Conservation (phyloP, 2,329 filamentous ascomycete species). For the Diaporthe ilicicola region DNA sequence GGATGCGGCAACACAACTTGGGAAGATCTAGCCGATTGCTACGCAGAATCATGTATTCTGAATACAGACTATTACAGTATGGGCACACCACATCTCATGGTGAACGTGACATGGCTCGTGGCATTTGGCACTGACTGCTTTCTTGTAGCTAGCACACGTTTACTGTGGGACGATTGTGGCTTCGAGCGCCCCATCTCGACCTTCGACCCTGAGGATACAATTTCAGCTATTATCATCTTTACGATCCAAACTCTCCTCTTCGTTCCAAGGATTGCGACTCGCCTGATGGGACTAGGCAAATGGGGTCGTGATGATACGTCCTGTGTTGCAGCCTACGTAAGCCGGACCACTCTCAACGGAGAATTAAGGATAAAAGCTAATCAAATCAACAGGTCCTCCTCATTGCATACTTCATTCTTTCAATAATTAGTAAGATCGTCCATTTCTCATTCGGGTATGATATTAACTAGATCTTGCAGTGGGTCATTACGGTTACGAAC, state of each 20-base stretch:
- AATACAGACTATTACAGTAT: conserved; percentile 18
- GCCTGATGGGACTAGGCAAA: neutral
- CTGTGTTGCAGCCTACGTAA: conserved; percentile 23
- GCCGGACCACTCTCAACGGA: neutral
- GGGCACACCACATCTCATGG: too few relatives aligned
- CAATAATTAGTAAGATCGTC: neutral
- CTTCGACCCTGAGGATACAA: neutral
- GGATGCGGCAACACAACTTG: neutral
- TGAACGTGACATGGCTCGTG: neutral
- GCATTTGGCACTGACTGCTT: neutral
- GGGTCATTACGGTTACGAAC: conserved; percentile 18
- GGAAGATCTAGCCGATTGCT: neutral
- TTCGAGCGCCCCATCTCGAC: neutral
- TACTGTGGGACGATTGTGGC: conserved; percentile 8
- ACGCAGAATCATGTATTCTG: neutral
- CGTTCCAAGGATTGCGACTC: neutral
- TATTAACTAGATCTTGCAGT: neutral
- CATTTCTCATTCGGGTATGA: neutral
- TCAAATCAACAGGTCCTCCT: neutral
- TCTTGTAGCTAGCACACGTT: neutral
- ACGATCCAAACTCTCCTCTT: conserved; percentile 12
- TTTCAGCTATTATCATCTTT: conserved; percentile 13
- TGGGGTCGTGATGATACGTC: conserved; percentile 22
- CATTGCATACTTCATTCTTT: conserved; percentile 12
- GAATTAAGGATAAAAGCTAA: too few relatives aligned